These are phyloP conservation scores for Testicularia cyperi DNA, from an alignment of 1,284 basidiomycete genomes.

Conservation along the genomic window DNA sequence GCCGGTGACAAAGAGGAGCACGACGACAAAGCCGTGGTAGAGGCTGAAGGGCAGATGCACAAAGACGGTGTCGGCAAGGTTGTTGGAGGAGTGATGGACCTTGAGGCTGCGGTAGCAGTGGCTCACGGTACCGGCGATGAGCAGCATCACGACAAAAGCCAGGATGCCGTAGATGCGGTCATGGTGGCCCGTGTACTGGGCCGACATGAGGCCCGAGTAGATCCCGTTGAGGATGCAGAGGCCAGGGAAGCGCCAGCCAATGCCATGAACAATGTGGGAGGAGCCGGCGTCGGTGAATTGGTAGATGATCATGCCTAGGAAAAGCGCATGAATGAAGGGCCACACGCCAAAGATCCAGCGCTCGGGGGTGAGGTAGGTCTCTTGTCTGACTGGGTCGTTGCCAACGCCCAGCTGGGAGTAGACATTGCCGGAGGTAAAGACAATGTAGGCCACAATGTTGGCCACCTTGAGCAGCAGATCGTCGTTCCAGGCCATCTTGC, in stretches of 20 bases:
- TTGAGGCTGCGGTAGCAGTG: constrained; percentile 92
- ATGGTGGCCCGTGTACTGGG: constrained; percentile 29
- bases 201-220: constrained; percentile 71
- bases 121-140: constrained; percentile 78
- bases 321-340: constrained; percentile 80
- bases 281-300: constrained; percentile 69
- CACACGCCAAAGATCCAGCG: constrained; percentile 78
- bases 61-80: constrained; percentile 63
- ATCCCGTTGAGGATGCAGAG: constrained; percentile 79
- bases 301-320: constrained; percentile 67
- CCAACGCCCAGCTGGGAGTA: constrained; percentile 70
- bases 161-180: constrained; percentile 72
- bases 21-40: constrained; percentile 92
- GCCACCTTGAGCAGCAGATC: constrained; percentile 64
- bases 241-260: constrained; percentile 84
- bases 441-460: constrained; percentile 76
- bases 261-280: constrained; percentile 75
- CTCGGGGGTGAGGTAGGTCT: constrained; percentile 86
- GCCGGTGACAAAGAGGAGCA: constrained; percentile 80
- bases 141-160: constrained; percentile 80
- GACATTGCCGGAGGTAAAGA: constrained; percentile 83
- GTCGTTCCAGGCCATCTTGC: constrained; percentile 44
- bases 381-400: constrained; percentile 46
- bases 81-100: constrained; percentile 73
- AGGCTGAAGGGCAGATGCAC: constrained; percentile 62